Percentiles rank a stretch among this genome's conserved stretches.
Conservation (phyloP, 2,329 filamentous ascomycete genomes). For the Parascedosporium putredinis region DNA sequence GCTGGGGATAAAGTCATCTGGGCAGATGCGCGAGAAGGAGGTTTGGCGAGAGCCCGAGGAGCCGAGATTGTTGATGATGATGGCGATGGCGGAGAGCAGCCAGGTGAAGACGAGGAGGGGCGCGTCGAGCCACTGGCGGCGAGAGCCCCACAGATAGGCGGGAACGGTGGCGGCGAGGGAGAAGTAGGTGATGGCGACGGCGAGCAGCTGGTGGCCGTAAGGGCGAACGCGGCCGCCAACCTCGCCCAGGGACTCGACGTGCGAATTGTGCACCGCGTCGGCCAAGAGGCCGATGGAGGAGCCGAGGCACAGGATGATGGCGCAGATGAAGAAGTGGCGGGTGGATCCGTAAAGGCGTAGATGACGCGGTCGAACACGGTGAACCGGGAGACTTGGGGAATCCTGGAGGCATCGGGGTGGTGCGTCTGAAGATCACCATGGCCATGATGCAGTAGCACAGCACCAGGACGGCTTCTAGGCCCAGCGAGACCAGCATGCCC, state of each 20-base stretch:
- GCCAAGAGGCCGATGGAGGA: neutral
- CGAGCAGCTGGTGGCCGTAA: neutral
- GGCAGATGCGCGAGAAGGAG: neutral
- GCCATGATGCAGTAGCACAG: neutral
- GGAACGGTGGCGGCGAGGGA: conserved; percentile 6
- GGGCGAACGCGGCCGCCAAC: neutral
- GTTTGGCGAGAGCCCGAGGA: neutral
- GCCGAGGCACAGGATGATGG: neutral
- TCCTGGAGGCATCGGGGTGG: neutral
- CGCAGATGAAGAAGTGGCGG: neutral
- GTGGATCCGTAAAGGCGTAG: neutral
- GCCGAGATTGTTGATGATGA: neutral
- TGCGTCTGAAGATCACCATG: neutral
- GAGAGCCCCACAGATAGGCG: conserved; percentile 3
- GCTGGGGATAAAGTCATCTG: neutral
- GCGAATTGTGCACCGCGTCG: neutral
- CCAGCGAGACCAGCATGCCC: neutral
- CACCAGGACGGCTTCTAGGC: neutral
- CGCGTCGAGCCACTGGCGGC: conserved; percentile 4
- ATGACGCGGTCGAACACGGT: neutral
- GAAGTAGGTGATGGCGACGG: neutral
- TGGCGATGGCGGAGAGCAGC: neutral
- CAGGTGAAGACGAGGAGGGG: neutral
- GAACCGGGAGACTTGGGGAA: neutral
- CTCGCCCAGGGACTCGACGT: neutral